Evolutionary conservation across 345 rosid genomes (phyloP), one percentile per base, ranked within the genome.

Genomic region (Arabidopsis suecica): DNA sequence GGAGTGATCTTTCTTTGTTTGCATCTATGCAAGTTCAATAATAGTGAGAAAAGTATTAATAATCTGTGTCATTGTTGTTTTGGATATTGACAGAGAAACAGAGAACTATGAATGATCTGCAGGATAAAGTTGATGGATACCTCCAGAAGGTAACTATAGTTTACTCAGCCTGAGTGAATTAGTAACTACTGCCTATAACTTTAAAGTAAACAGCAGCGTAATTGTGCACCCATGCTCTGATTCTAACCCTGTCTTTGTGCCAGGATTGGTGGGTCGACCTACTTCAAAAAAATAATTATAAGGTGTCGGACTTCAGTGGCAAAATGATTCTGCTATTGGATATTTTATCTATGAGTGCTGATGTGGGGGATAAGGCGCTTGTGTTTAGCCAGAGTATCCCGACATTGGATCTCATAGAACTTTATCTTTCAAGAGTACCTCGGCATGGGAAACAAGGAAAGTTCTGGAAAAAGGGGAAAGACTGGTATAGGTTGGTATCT

Each of bases 201-300:
- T 61, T 3, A 9, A 58, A 69, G 63, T 36, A 47, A 55, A 30
- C 45, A 54, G 42, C 45, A 54, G 42, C 5, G 5, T 37, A 65
- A 74, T n/a, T 25, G 7, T 67, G 37, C 54, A 40, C 20, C 18
- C 10, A 4, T 32, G 25, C 25, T 48, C 49, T 54, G 38, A 70
- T 13, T 66, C 9, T 77, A 53, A 61, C 73, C 5, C 12, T 40
- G 73, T 68, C 65, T 55, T 57, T 64, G 60, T 83, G 32, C 41
- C 82, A 96, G 99, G 93, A 82, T 80, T 93, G 99, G 99, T 96
- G 99, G 97, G 89, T 86, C 75, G 97, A 93, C 83, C 89, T 96
- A 82, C 90, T 96, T 75, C 84, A 68, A 54, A 87, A 85, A 73
- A 85, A 85, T 75, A 89, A 84, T 80, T 96, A 83, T 75, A 89